Base-by-base conservation (phyloP, 2,329 filamentous ascomycete genomes). In the Fusarium devonianum region DNA sequence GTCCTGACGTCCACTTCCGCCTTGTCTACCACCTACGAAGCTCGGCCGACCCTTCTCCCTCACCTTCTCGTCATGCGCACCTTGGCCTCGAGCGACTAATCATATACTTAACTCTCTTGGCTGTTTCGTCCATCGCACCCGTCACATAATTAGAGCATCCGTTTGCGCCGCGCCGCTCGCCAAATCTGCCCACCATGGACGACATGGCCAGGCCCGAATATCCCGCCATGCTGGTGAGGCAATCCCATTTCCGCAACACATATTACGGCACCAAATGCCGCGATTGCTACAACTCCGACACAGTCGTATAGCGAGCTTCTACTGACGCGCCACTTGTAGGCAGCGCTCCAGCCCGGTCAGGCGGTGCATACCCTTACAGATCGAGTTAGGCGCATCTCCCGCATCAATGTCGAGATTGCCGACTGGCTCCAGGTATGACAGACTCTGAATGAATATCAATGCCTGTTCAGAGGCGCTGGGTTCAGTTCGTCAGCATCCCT, bases 371-470 rank as follows among this genome's bases (percentile, higher is more conserved):
- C 91, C 51, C 83, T 97, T 65, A 89, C 87, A 72, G 92, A 97
- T 64, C 90, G 94, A 67, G 84, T 97, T 64, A 89, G 89, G 73
- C 84, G 91, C 73, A 93, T 97, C 69, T 84, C 83, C 66, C 91
- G 87, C 72, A 77, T 96, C 75, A 97, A 99, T 73, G 75, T 79
- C 63, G 91, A 97, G 70, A 90, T 99, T 67, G 93, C 93, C 71
- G 93, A 97, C 75, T 99, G 93, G 91, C 82, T 99, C 56, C 89
- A 93, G 87, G 92, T 96, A 85, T 73, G 75, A 54, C 38, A 36
- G 33, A 35, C 22, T 30, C 30, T 39, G 26, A 29, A 42, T 30
- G 28, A 34, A 25, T 29, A 22, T 19, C 58, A 60, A 54, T 46
- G 35, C 26, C 44, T 44, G 32, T 16, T 23, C 21, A 47, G 28